Evolutionary conservation across 2,329 filamentous ascomycete genomes (phyloP).

Genomic region (Periconia digitata): DNA sequence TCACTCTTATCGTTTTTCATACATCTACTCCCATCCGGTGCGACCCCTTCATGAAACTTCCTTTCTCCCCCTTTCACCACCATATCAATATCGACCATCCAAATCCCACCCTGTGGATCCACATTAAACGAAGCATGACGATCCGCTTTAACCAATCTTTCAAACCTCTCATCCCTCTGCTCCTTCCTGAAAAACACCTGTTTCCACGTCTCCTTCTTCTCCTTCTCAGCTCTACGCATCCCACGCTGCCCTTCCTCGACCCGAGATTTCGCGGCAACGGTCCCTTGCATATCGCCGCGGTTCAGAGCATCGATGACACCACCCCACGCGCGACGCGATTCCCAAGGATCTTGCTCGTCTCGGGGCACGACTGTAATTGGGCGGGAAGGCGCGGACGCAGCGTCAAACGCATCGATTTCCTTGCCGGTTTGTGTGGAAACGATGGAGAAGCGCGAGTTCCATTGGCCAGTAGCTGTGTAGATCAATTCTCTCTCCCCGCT

Average conservation of each 20-base stretch:
- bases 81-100: conserved; percentile 33
- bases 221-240: conserved; percentile 44
- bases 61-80: conserved; percentile 21
- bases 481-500: conserved; percentile 28
- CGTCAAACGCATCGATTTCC: conserved; percentile 42
- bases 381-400: conserved; percentile 19
- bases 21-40: background rate
- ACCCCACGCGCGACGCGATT: conserved; percentile 48
- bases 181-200: conserved; percentile 45
- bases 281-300: conserved; percentile 46
- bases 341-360: conserved; percentile 48
- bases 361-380: conserved; percentile 29
- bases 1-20: background rate
- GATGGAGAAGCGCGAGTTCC: conserved; percentile 45
- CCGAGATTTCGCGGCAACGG: conserved; percentile 31
- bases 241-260: conserved; percentile 44
- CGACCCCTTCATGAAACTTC: conserved; percentile 29
- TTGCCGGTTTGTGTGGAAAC: conserved; percentile 35
- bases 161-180: conserved; percentile 27
- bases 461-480: conserved; percentile 45
- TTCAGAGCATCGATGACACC: conserved; percentile 43
- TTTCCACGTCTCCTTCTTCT: conserved; percentile 41
- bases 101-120: conserved; percentile 29
- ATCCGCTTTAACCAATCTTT: conserved; percentile 21
- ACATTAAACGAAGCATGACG: conserved; percentile 22